Evolutionary conservation across 495 filamentous ascomycete species (phyloP), one percentile per base, ranked within the genome.

Genomic region (Tuber umbilicatum): DNA sequence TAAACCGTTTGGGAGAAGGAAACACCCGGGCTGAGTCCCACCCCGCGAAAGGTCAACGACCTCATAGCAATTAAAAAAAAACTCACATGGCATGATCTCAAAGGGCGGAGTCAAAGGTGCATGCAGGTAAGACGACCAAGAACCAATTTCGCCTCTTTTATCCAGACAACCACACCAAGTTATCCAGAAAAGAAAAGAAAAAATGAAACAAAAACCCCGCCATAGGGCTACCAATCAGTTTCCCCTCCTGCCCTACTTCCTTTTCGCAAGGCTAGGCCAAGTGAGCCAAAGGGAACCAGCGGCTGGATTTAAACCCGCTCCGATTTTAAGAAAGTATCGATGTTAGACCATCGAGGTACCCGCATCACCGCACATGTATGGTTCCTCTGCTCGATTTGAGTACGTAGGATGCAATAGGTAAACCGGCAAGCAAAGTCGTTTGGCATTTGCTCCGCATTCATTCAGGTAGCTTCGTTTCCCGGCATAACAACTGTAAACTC

Each of bases 41-140:
- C 27, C 55, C 31, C 16, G 55, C 27, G 14, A 31, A 64, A 14
- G 2, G 14, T 55, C 23, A 55, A 31, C 2, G 55, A 27, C 12
- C 55, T 12, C n/a, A 31, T 16, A 31, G 12, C 12, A 35, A 64
- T n/a, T 55, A 55, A 64, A 35, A 55, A 64, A 35, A 31, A 64
- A 17, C 55, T 31, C n/a, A 31, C 55, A 64, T 64, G 55, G 27
- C n/a, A 17, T 12, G 55, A 64, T 64, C 55, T 64, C 55, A 31
- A 64, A 64, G 17, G 55, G 55, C 55, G 55, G 55, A 64, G 55
- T 64, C 50, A 60, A 60, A 31, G 50, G n/a, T 60, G 9, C n/a
- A 60, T 60, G 55, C 55, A 64, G 55, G 55, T 64, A 64, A 64
- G 55, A 64, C 55, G 55, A 35, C 55, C n/a, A 2, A 60, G 55